Conservation (phyloP, 2,329 filamentous ascomycete species). For the Moelleriella libera region DNA sequence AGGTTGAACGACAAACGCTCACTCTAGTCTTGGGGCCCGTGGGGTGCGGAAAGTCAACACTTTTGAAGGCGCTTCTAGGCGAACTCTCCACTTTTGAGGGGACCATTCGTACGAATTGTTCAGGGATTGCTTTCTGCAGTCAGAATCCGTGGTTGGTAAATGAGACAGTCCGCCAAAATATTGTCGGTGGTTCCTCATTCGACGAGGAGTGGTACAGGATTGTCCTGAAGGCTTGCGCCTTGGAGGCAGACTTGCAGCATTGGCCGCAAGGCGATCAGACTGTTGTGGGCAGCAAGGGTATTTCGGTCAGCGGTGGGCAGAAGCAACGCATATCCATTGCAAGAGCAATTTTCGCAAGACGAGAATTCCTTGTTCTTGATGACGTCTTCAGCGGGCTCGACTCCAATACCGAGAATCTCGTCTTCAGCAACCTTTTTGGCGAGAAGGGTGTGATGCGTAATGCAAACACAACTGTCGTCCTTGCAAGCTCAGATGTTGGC, state of each 20-base stretch:
- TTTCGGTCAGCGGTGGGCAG: conserved; percentile 23
- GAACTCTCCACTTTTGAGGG: conserved; percentile 6
- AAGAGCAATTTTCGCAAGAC: conserved; percentile 14
- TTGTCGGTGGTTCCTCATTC: conserved; percentile 12
- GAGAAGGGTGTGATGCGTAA: no score
- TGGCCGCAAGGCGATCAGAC: conserved; percentile 18
- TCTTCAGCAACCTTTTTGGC: conserved; percentile 12
- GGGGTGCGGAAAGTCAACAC: neutral
- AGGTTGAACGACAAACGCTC: neutral
- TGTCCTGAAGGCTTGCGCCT: conserved; percentile 11
- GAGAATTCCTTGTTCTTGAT: conserved; percentile 12
- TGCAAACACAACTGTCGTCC: no score
- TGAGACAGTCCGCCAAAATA: conserved; percentile 16
- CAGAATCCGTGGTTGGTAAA: conserved; percentile 16
- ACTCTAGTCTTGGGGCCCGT: neutral
- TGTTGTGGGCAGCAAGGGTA: conserved; percentile 19
- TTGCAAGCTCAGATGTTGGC: no score
- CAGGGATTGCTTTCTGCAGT: conserved; percentile 8
- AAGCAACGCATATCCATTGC: conserved; percentile 17
- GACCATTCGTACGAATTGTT: conserved; percentile 2
- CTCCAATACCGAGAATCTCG: conserved; percentile 9
- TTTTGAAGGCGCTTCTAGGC: conserved; percentile 9
- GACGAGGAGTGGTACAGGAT: conserved; percentile 15
- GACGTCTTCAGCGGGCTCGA: conserved; percentile 19
- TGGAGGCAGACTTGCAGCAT: conserved; percentile 11